A percentile compares a stretch with the other conserved stretches of the same genome.
These are phyloP conservation scores for Kazachstania martiniae DNA, from an alignment of 805 yeast species.

Conservation along the genomic window DNA sequence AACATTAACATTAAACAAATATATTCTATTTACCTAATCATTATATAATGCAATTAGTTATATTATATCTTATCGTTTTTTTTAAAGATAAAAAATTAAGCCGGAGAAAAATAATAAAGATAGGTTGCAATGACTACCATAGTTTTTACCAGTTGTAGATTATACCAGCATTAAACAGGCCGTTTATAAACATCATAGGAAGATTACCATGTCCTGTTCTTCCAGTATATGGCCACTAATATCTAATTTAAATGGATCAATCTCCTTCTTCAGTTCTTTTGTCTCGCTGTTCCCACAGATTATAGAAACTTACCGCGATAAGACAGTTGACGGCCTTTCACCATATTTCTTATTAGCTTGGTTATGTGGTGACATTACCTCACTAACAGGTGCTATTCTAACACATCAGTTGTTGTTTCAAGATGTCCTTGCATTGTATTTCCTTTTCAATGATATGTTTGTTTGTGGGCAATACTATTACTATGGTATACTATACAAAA, in stretches of 20 bases:
- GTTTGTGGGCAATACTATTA: constrained; percentile 63
- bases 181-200: no score
- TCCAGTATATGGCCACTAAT: constrained; percentile 18
- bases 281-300: constrained; percentile 48
- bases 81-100: no score
- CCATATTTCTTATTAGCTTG: constrained; percentile 40
- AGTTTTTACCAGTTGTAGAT: no score
- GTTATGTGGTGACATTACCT: constrained; percentile 37
- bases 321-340: constrained; percentile 51
- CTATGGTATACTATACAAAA: constrained; percentile 35
- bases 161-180: no score
- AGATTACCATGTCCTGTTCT: constrained; percentile 1
- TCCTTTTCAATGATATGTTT: constrained; percentile 58
- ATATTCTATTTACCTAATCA: background rate
- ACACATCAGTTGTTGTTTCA: constrained; percentile 80
- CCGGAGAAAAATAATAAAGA: no score
- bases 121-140: no score
- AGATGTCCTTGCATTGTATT: constrained; percentile 58
- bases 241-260: constrained; percentile 32
- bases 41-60: no score
- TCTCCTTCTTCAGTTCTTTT: constrained; percentile 35
- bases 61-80: no score
- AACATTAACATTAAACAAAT: background rate
- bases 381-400: constrained; percentile 58
- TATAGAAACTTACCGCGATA: constrained; percentile 42